phyloP scores from a whole-genome alignment of 306 rosid species.

The Gastrolobium bilobum region DNA sequence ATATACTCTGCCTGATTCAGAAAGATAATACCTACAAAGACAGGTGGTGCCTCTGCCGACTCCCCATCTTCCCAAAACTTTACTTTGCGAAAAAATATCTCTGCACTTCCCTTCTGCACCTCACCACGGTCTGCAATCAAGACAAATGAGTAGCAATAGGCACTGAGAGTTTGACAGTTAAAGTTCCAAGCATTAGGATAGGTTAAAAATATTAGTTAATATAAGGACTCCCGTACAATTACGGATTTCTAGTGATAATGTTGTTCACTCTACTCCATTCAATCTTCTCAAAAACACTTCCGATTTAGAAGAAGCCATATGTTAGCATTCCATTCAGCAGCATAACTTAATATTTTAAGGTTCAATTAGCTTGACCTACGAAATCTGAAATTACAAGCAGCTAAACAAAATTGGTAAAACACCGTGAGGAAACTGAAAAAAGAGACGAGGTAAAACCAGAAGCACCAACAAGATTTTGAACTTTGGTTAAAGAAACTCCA shows the following conservation, averaged over 20 bases:
- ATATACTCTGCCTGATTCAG: constrained; percentile 56
- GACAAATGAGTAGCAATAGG: constrained; percentile 19
- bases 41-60: constrained; percentile 91
- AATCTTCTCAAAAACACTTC: constrained; percentile 10
- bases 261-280: constrained; percentile 10
- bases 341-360: constrained; percentile 14
- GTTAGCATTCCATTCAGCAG: constrained; percentile 12
- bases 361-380: constrained; percentile 29
- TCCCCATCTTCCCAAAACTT: constrained; percentile 91
- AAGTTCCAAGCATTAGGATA: constrained; percentile 15
- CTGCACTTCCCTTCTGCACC: constrained; percentile 75
- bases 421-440: neutral
- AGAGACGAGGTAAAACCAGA: constrained; percentile 16
- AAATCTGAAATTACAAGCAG: constrained; percentile 33
- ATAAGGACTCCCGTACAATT: constrained; percentile 17
- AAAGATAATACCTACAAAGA: constrained; percentile 96
- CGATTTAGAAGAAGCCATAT: neutral
- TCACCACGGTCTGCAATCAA: constrained; percentile 78
- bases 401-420: constrained; percentile 13
- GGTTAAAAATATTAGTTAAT: neutral
- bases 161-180: neutral
- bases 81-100: constrained; percentile 87
- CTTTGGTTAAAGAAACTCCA: constrained; percentile 24
- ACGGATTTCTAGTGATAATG: constrained; percentile 10
- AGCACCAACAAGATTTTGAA: constrained; percentile 9